Base-by-base conservation (phyloP, 2,329 filamentous ascomycete genomes). In the Calonectria henricotiae region DNA sequence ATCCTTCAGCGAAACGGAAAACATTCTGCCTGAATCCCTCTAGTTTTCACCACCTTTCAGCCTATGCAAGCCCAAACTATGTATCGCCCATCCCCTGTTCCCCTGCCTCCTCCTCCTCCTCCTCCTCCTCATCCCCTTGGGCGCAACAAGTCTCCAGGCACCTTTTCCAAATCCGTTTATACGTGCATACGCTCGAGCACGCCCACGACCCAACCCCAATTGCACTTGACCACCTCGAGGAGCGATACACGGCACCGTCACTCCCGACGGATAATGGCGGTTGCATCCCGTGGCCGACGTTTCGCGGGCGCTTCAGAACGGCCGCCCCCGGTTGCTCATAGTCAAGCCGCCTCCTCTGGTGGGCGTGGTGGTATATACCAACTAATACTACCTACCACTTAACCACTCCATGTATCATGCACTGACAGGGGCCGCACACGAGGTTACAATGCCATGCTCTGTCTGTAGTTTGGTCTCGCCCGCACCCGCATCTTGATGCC, bases 271-370 rank as follows among this genome's bases (percentile, higher is more conserved):
- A 58, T 27, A n/a, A 68, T 66, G 23, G 32, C 55, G 37, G 65
- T 67, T 25, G 49, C 68, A n/a, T 68, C 46, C 51, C 4, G 20
- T 55, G 54, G 61, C 44, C 51, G 37, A 58, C 27, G 54, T 65
- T 68, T 11, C 69, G 55, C 67, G 51, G 63, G 46, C 66, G 46
- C 60, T 68, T 25, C 44, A 67, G 27, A 20, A 60, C 62, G 62
- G 44, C 23, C 71, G 47, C 20, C 20, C 46, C 54, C 66, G 60
- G 47, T 23, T 32, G n/a, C 41, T 32, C 15, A 23, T 25, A 63
- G 30, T 35, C 61, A 27, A 68, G 63, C 65, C 51, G 46, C 49
- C 65, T 20, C n/a, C 3, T 8, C 15, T n/a, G 51, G 4, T 44
- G 17, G 32, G 51, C 51, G 51, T 55, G n/a, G 4, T 13, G 23